Conservation (phyloP, 108 stramenopile species). For the Skeletonema grethae region DNA sequence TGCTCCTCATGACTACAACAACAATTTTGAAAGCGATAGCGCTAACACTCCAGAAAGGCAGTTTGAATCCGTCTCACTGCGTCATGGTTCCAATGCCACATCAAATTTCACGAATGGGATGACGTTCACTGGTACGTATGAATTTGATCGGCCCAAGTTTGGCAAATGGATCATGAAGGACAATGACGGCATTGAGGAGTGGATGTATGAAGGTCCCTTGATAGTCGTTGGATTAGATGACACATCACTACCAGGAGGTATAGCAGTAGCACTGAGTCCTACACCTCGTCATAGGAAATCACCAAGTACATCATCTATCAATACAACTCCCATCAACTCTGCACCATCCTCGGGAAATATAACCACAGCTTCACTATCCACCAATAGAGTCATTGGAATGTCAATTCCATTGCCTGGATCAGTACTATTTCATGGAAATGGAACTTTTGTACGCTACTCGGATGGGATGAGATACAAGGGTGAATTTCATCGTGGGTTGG, state of each 20-base stretch:
- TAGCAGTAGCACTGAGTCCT: background rate
- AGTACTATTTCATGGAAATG: conserved; percentile 34
- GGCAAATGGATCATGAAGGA: conserved; percentile 25
- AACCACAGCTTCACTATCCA: background rate
- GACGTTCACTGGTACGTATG: conserved; percentile 39
- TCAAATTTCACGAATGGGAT: conserved; percentile 13
- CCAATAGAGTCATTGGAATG: conserved; percentile 17
- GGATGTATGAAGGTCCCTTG: conserved; percentile 37
- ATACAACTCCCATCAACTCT: background rate
- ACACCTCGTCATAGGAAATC: background rate
- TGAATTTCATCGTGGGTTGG: conserved; percentile 30
- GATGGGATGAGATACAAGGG: conserved; percentile 39
- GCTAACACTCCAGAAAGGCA: background rate
- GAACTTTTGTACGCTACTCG: conserved; percentile 18
- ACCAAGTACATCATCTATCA: background rate
- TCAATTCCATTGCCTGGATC: conserved; percentile 14
- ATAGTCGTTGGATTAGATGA: background rate
- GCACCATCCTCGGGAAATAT: background rate
- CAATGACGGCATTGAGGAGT: conserved; percentile 4
- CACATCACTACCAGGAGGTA: no score
- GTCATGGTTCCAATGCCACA: conserved; percentile 18
- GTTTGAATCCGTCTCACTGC: conserved; percentile 4
- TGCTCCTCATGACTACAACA: background rate
- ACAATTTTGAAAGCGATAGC: background rate
- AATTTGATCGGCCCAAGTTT: conserved; percentile 28